phyloP scores from a whole-genome alignment of 805 yeast genomes.

The Blastobotrys attinorum region DNA sequence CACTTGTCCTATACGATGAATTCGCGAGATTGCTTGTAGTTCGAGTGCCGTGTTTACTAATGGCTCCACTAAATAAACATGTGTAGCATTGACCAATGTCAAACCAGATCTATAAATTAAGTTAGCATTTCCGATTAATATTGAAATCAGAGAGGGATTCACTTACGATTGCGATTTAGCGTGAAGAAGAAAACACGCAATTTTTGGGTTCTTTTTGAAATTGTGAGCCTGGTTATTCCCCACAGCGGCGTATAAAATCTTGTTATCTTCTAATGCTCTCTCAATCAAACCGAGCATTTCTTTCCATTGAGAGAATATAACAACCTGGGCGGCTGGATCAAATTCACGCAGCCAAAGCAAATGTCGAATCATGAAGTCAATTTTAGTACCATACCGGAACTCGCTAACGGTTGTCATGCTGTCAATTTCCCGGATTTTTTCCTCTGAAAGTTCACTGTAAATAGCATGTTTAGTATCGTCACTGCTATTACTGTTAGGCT shows the following conservation, averaged over 20 bases:
- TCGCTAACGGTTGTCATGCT: neutral
- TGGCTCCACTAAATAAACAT: conserved; percentile 89
- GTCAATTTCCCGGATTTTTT: neutral
- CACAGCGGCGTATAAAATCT: conserved; percentile 51
- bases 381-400: conserved; percentile 66
- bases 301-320: conserved; percentile 85
- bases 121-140: conserved; percentile 7
- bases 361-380: conserved; percentile 73
- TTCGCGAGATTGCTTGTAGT: conserved; percentile 83
- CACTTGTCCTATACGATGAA: conserved; percentile 87
- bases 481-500: too few species aligned
- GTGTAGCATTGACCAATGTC: conserved; percentile 85
- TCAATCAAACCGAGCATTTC: conserved; percentile 62
- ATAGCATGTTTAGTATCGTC: too few species aligned
- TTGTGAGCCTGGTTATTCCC: conserved; percentile 40
- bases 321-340: conserved; percentile 65
- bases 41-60: conserved; percentile 81
- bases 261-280: conserved; percentile 53
- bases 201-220: conserved; percentile 50
- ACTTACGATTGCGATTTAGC: conserved; percentile 70
- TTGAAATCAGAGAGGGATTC: neutral
- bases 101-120: conserved; percentile 51
- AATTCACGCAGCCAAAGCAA: conserved; percentile 51
- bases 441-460: neutral
- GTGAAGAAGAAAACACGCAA: conserved; percentile 81